phyloP scores from a whole-genome alignment of 768 basidiomycete species.

The Naematelia aurantialba region DNA sequence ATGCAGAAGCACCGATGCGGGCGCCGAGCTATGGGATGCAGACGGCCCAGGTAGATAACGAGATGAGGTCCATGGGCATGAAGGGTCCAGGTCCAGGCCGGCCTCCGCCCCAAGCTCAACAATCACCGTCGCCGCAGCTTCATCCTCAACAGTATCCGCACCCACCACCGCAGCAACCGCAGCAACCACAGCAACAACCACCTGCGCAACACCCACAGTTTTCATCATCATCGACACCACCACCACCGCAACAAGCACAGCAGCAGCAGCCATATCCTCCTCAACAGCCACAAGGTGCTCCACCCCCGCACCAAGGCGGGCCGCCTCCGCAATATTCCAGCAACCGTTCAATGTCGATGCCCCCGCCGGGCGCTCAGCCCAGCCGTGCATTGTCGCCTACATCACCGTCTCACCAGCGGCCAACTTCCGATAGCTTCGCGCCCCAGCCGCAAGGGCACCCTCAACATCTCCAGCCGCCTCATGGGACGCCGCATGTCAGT shows the following conservation, averaged over 20 bases:
- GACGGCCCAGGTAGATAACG: constrained; percentile 85
- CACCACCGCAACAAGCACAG: background rate
- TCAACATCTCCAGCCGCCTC: constrained; percentile 6
- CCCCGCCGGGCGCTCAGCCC: background rate
- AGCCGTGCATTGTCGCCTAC: background rate
- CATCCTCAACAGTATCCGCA: too few relatives aligned
- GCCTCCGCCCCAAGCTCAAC: background rate
- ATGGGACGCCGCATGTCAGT: constrained; percentile 6
- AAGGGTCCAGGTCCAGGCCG: background rate
- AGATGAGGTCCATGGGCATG: constrained; percentile 47
- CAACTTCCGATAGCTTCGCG: background rate
- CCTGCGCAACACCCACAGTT: constrained; percentile 1
- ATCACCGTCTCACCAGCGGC: background rate
- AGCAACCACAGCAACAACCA: constrained; percentile 1
- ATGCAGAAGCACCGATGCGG: constrained; percentile 80
- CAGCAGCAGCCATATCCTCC: constrained; percentile 13
- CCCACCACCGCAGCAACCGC: constrained; percentile 5
- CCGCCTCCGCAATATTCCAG: constrained; percentile 5
- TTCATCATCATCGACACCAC: background rate
- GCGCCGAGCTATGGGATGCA: constrained; percentile 93
- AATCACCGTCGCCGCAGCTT: background rate
- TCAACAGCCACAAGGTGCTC: constrained; percentile 19
- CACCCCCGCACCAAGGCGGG: constrained; percentile 3
- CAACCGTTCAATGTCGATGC: background rate
- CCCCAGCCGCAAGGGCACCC: constrained; percentile 8